A percentile compares a stretch with the other conserved stretches of the same genome.
Conservation (phyloP, 805 yeast genomes). For the Candida nonsorbophila region DNA sequence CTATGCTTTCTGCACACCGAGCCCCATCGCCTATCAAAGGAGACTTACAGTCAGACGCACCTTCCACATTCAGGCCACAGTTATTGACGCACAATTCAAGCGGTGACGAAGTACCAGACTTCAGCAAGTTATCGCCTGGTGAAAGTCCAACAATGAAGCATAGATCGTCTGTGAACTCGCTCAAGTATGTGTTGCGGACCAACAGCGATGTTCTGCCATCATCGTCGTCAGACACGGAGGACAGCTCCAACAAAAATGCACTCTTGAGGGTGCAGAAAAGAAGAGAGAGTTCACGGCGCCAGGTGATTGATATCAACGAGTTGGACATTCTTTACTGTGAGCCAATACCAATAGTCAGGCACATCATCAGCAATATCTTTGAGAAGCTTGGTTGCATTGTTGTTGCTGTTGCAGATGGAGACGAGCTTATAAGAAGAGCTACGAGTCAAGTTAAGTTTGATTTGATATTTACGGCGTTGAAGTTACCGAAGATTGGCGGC, state of each 20-base stretch:
- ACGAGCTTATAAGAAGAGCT: conserved; percentile 74
- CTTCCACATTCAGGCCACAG: no score
- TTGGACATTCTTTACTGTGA: conserved; percentile 79
- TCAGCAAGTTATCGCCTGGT: conserved; percentile 11
- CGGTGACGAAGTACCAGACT: conserved; percentile 10
- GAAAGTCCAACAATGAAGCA: conserved; percentile 9
- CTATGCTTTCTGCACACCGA: conserved; percentile 17
- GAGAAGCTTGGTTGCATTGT: conserved; percentile 75
- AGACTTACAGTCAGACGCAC: no score
- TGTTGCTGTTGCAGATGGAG: conserved; percentile 71
- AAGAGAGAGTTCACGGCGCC: conserved; percentile 45
- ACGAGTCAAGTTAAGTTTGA: conserved; percentile 84
- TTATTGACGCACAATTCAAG: no score
- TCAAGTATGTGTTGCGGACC: conserved; percentile 4
- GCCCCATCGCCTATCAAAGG: conserved; percentile 12
- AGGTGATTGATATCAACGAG: conserved; percentile 18
- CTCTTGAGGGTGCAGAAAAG: conserved; percentile 48
- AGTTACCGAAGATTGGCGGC: conserved; percentile 61
- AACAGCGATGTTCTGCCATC: conserved; percentile 30
- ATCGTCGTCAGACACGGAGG: conserved; percentile 67
- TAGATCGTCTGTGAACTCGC: conserved; percentile 18
- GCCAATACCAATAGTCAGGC: conserved; percentile 78
- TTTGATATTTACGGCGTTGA: conserved; percentile 70
- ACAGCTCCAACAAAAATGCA: conserved; percentile 40
- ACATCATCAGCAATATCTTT: conserved; percentile 56